Evolutionary conservation across 345 rosid species (phyloP), one percentile per base, ranked within the genome.

Genomic region (Corchorus capsularis): DNA sequence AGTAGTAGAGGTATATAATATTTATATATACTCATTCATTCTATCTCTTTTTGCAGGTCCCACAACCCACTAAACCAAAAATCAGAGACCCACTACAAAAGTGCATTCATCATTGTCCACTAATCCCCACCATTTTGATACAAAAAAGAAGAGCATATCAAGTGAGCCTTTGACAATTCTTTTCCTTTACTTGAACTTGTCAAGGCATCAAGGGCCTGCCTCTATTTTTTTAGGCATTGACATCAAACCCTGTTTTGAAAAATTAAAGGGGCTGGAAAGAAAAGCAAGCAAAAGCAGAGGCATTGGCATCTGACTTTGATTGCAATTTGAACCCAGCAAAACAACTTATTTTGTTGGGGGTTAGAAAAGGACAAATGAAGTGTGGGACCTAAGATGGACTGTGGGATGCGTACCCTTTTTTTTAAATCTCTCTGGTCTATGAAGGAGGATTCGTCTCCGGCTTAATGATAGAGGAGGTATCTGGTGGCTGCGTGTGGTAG

Each of bases 401-500:
- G 74, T 73, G 82, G 83, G 85, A 81, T 79, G 87, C 82, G 68
- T 63, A 67, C 78, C 71, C 71, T 62, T 79, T 76, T 67, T 20
- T 19, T 72, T 12, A 22, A 22, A 35, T 20, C 12, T 19, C 74
- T 16, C 12, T 16, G 74, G 69, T 80, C 83, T 91, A 96, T 7
- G 89, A 78, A 22, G 94, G 89, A 41, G 92, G 95, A 72, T 87
- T 92, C 3, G 85, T 82, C 87, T 91, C 97, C 3, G 97, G 93
- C 76, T 96, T 96, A 47, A 96, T 89, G 37, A 87, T 79, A 3
- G 94, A 82, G 61, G 94, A 85, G 71, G 90, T 73, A 80, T 96
- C 99, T 0, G 89, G 92, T 27, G 94, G 94, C 70, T 91, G 97
- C 8, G 97, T 79, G 54, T 86, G 96, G 88, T 91, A 94, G 73